Base-by-base conservation (phyloP, 208 protist species). In the Trypanosoma vivax region DNA sequence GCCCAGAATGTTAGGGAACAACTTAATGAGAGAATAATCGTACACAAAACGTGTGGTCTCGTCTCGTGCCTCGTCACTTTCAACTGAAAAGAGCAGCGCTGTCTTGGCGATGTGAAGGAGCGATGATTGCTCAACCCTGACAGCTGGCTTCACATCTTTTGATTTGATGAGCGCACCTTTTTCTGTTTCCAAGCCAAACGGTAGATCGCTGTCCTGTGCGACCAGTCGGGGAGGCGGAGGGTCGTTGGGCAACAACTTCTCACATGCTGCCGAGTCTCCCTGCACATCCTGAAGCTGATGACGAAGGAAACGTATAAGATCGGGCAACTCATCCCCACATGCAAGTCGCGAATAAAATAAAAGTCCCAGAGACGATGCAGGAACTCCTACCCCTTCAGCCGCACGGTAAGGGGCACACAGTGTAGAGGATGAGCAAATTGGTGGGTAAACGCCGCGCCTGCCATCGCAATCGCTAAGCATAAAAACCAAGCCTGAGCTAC, bases 11-110 rank as follows among this genome's bases (percentile, higher is more conserved):
- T 21, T 14, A 13, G 21, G 39, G 2, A 49, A 21, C 1, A 21
- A 18, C 18, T 33, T 0, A 9, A 33, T 50, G 11, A 65, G 25
- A 28, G n/a, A 2, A 21, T 35, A 50, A 7, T 65, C 49, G 58
- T 65, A 83, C 57, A 81, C 72, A 23, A 92, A 58, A 21, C 56
- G 23, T n/a, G 75, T 88, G 3, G 70, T 78, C 63, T 75, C 77
- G 23, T 79, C 79, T 5, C 60, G 48, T 11, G 70, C 73, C 5
- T 53, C 33, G 1, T 66, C 51, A 66, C 60, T 72, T 50, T 92
- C 84, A 9, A 73, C 74, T 33, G 74, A 64, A 25, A 92, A 83
- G 24, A 92, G 60, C 25, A 87, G 54, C 0, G 80, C 77, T 2
- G 73, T 53, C 38, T 63, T 58, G 18, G 54, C 55, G 39, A 31